Conservation (phyloP, 2,329 filamentous ascomycete species). For the Pezicula radicicola region DNA sequence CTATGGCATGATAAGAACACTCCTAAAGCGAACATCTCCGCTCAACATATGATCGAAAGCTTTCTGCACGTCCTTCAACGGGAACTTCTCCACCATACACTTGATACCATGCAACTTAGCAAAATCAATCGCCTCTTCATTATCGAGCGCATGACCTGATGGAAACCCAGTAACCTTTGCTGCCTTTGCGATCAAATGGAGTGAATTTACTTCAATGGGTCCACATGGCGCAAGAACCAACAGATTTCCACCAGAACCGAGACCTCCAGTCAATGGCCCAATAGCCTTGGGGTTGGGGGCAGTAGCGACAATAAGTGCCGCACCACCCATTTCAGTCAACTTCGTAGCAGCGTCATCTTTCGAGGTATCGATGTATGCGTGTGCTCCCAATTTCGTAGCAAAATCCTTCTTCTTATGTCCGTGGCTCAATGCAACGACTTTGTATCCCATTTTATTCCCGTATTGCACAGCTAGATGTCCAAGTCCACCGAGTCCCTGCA, state of each 20-base stretch:
- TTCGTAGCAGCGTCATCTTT: conserved; percentile 44
- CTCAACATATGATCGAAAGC: conserved; percentile 25
- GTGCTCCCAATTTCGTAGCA: conserved; percentile 58
- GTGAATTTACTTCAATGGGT: conserved; percentile 40
- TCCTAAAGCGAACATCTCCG: conserved; percentile 24
- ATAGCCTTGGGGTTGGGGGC: conserved; percentile 58
- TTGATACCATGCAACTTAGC: conserved; percentile 58
- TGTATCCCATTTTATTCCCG: conserved; percentile 72
- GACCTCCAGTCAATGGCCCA: conserved; percentile 47
- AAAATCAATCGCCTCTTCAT: conserved; percentile 65
- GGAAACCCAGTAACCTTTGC: conserved; percentile 63
- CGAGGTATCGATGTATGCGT: conserved; percentile 56
- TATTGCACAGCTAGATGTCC: conserved; percentile 78
- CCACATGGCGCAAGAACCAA: conserved; percentile 56
- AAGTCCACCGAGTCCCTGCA: conserved; percentile 72
- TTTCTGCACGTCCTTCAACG: conserved; percentile 43
- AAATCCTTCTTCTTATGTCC: conserved; percentile 67
- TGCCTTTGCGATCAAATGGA: conserved; percentile 43
- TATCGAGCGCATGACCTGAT: conserved; percentile 59
- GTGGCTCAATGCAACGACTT: conserved; percentile 65
- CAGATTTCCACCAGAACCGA: conserved; percentile 54
- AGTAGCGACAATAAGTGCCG: conserved; percentile 58
- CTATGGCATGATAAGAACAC: conserved; percentile 23
- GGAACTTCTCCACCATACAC: conserved; percentile 64
- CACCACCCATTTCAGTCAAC: conserved; percentile 57